phyloP scores from a whole-genome alignment of 1,284 basidiomycete species.

The Ustilago hordei region DNA sequence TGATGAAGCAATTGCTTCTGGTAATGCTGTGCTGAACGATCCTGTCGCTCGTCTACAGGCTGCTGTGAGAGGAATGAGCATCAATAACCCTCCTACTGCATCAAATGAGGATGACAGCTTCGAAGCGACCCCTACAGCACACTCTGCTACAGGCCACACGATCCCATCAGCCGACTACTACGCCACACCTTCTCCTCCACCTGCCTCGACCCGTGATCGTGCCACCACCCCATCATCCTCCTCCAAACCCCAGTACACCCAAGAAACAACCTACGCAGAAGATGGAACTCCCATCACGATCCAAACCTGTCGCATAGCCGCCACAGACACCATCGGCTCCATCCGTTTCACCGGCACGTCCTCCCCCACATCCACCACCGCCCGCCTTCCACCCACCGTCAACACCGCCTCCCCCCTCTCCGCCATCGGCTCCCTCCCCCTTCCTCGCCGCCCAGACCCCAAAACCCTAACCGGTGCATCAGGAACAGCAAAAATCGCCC shows the following conservation, averaged over 20 bases:
- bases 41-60: slow-evolving; percentile 35
- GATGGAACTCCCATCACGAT: slow-evolving; percentile 45
- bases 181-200: slow-evolving; percentile 40
- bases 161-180: slow-evolving; percentile 41
- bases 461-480: slow-evolving; percentile 49
- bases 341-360: slow-evolving; percentile 34
- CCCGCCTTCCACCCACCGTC: slow-evolving; percentile 22
- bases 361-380: slow-evolving; percentile 29
- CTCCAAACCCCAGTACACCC: slow-evolving; percentile 25
- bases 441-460: slow-evolving; percentile 38
- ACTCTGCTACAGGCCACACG: slow-evolving; percentile 13
- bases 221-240: slow-evolving; percentile 1
- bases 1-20: slow-evolving; percentile 45
- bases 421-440: slow-evolving; percentile 32
- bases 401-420: slow-evolving; percentile 41
- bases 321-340: slow-evolving; percentile 46
- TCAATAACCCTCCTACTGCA: slow-evolving; percentile 1
- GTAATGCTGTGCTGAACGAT: slow-evolving; percentile 24
- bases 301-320: slow-evolving; percentile 47
- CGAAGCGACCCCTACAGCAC: background rate
- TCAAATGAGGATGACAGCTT: background rate
- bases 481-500: slow-evolving; percentile 47
- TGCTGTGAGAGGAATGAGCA: slow-evolving; percentile 33
- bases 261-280: slow-evolving; percentile 30
- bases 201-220: slow-evolving; percentile 5